These are phyloP conservation scores for Hypomyces perniciosus DNA, from an alignment of 2,329 filamentous ascomycete species.

Conservation along the genomic window DNA sequence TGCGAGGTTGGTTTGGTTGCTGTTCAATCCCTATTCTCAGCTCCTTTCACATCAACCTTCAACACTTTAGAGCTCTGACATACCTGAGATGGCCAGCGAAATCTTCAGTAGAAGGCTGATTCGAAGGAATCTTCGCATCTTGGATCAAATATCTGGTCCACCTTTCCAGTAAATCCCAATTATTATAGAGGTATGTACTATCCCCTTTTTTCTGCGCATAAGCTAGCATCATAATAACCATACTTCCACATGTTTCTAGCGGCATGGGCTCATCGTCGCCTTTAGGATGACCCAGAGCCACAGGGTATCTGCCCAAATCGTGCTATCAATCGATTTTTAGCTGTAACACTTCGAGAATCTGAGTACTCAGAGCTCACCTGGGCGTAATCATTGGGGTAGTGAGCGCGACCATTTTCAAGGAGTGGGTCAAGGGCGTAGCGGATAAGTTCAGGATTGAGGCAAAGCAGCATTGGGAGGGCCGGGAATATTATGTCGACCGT, in stretches of 20 bases:
- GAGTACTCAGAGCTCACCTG: conserved; percentile 6
- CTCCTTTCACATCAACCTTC: no score
- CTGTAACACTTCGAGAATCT: no score
- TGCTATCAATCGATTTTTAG: conserved; percentile 32
- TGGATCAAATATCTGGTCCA: conserved; percentile 78
- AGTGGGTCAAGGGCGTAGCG: conserved; percentile 57
- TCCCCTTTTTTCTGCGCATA: conserved; percentile 53
- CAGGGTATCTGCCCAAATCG: conserved; percentile 67
- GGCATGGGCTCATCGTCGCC: conserved; percentile 71
- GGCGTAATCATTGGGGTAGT: conserved; percentile 55
- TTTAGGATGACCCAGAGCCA: conserved; percentile 62
- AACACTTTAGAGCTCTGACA: conserved; percentile 26
- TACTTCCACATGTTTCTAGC: conserved; percentile 72
- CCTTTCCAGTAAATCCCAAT: conserved; percentile 67
- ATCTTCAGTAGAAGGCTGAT: conserved; percentile 77
- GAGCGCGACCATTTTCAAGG: conserved; percentile 59
- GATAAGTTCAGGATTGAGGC: conserved; percentile 62
- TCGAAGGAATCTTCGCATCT: conserved; percentile 65
- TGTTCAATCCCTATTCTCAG: background rate
- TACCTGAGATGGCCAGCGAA: conserved; percentile 61
- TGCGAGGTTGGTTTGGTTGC: conserved; percentile 53
- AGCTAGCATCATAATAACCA: conserved; percentile 76
- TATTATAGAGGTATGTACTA: conserved; percentile 51
- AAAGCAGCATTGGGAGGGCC: conserved; percentile 74
- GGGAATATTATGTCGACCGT: conserved; percentile 89